phyloP scores from a whole-genome alignment of 1,284 basidiomycete species.

The Puccinia triticina region DNA sequence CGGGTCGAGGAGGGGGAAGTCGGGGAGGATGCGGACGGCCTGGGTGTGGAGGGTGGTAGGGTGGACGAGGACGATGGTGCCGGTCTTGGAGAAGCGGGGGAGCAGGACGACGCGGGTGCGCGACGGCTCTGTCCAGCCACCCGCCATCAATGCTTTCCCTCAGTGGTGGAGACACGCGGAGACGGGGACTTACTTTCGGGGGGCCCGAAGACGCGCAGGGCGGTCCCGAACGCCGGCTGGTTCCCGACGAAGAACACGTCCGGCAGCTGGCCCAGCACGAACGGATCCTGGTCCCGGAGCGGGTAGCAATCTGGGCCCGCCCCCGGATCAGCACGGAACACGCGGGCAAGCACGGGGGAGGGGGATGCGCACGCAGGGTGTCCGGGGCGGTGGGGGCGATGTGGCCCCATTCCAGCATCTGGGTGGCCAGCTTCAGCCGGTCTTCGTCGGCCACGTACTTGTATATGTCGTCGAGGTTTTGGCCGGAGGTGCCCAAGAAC shows the following conservation, averaged over 20 bases:
- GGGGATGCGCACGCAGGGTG: constrained; percentile 71
- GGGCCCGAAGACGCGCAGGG: constrained; percentile 65
- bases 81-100: constrained; percentile 75
- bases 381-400: constrained; percentile 97
- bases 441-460: constrained; percentile 74
- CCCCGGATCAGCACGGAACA: too few species aligned
- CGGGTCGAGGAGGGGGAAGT: not conserved
- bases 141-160: too few species aligned
- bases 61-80: constrained; percentile 69
- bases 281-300: constrained; percentile 84
- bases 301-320: constrained; percentile 96
- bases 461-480: constrained; percentile 91
- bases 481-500: constrained; percentile 82
- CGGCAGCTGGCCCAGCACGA: constrained; percentile 80
- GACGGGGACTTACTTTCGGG: constrained; percentile 52
- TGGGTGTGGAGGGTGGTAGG: constrained; percentile 66
- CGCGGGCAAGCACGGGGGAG: too few species aligned
- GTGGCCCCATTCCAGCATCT: constrained; percentile 89
- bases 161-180: too few species aligned
- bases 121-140: not conserved
- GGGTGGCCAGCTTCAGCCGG: constrained; percentile 72
- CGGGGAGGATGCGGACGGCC: constrained; percentile 57
- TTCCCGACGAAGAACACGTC: constrained; percentile 91
- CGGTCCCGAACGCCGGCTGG: constrained; percentile 79
- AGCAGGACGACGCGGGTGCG: constrained; percentile 74